phyloP scores from a whole-genome alignment of 2,329 filamentous ascomycete species.

The Colletotrichum simmondsii region DNA sequence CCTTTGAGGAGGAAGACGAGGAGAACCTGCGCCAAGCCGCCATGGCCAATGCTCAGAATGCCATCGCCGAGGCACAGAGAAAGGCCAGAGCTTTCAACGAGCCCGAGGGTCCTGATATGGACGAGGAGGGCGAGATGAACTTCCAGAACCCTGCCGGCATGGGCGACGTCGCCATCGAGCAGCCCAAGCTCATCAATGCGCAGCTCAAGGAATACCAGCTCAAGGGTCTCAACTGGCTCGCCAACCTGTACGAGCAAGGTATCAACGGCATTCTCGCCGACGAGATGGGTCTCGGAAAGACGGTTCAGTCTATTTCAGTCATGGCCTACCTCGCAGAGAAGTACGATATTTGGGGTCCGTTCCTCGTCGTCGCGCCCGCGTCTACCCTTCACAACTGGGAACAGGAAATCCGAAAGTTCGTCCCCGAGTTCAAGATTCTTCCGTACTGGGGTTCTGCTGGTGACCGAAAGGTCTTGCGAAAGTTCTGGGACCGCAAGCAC shows the following conservation, averaged over 20 bases:
- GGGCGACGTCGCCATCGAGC: conserved; percentile 92
- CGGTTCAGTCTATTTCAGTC: conserved; percentile 97
- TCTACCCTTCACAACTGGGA: conserved; percentile 99
- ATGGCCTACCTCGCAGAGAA: conserved; percentile 98
- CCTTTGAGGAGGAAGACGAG: conserved; percentile 97
- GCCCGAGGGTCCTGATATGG: conserved; percentile 71
- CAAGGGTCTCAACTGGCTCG: conserved; percentile 99
- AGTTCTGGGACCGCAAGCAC: conserved; percentile 99
- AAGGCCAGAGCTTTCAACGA: conserved; percentile 93
- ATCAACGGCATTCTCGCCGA: conserved; percentile 99
- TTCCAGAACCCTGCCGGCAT: conserved; percentile 98
- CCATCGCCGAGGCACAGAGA: conserved; percentile 92
- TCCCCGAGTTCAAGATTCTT: conserved; percentile 92
- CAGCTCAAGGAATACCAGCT: conserved; percentile 98
- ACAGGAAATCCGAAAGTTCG: conserved; percentile 95
- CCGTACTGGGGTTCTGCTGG: conserved; percentile 97
- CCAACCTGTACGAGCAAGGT: conserved; percentile 98
- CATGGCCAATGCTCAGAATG: conserved; percentile 95
- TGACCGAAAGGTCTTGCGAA: conserved; percentile 94
- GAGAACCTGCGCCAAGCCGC: conserved; percentile 83
- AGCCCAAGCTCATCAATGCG: conserved; percentile 92
- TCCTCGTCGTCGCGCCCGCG: conserved; percentile 94
- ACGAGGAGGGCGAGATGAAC: conserved; percentile 98
- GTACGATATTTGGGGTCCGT: conserved; percentile 98
- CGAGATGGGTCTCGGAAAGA: conserved; percentile 99